Base-by-base conservation (phyloP, 176 grass and related monocot species). In the Aegilops sharonensis region DNA sequence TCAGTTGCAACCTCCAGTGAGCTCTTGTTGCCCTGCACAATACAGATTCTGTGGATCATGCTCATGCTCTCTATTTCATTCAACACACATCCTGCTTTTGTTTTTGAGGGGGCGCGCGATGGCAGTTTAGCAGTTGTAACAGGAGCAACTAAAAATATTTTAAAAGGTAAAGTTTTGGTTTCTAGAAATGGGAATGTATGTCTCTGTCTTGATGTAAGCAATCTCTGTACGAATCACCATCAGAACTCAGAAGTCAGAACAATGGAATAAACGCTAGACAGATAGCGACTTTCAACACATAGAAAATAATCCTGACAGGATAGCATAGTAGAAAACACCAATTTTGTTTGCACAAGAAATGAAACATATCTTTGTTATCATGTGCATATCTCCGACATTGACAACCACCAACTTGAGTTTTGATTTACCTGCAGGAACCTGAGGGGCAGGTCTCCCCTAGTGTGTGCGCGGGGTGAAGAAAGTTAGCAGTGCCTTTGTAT, bases 1-100 rank as follows among this genome's bases (percentile, higher is more conserved):
- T 93, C 90, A 17, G 87, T 91, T 87, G 90, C 97, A 83, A 92
- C 88, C 54, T 91, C 94, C 35, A 90, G 85, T 35, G 94, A 88
- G 67, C 80, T 90, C 66, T 92, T 95, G 81, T 88, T 92, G 54
- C 92, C 89, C 94, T 95, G 87, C 68, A 87, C 11, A 36, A 31
- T 43, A 86, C 40, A 90, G 0, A 63, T 15, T 35, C 18, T 78
- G 42, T 61, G 18, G 14, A 30, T 70, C 75, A 77, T 74, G 6
- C 40, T 47, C 78, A 68, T 62, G 5, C 11, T 20, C 29, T 13
- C 63, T 75, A 35, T 7, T 60, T 74, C 54, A 52, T 21, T 57
- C 5, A 68, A 45, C 23, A n/a, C 11, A 37, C 65, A 66, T 74
- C 54, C 72, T 78, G 14, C 48, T 52, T 52, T 52, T 52, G 48